phyloP scores from a whole-genome alignment of 1,139 yeast genomes.

The Magnusiomyces sp. region DNA sequence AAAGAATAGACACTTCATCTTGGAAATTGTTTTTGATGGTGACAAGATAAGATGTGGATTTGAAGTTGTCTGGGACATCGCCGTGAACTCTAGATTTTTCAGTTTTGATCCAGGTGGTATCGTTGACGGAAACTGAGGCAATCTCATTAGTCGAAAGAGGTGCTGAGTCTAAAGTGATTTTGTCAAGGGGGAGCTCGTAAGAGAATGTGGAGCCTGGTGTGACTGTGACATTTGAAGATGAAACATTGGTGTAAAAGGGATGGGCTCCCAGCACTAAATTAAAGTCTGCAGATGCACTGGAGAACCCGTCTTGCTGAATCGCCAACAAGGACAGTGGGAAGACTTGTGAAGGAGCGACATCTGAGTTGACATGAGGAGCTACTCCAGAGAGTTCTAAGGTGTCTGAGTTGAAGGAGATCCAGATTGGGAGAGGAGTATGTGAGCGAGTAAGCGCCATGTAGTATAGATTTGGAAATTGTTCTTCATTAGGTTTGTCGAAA shows the following conservation, averaged over 20 bases:
- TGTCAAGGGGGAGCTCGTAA: constrained; percentile 50
- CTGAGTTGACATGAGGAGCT: constrained; percentile 78
- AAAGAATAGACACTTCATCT: constrained; percentile 56
- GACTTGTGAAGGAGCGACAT: constrained; percentile 75
- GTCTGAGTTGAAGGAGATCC: constrained; percentile 60
- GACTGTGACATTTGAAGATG: constrained; percentile 46
- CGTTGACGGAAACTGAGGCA: constrained; percentile 41
- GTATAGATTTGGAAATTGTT: constrained; percentile 41
- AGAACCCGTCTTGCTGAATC: constrained; percentile 65
- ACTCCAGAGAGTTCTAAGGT: constrained; percentile 69
- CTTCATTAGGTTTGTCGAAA: constrained; percentile 43
- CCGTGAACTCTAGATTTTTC: constrained; percentile 38
- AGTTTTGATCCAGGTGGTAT: constrained; percentile 46
- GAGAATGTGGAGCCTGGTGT: constrained; percentile 50
- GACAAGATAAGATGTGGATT: constrained; percentile 36
- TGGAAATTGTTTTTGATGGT: constrained; percentile 54
- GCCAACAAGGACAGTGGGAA: constrained; percentile 73
- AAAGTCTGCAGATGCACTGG: constrained; percentile 66
- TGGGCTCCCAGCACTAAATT: constrained; percentile 81
- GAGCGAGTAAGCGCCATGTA: constrained; percentile 78
- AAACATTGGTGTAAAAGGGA: constrained; percentile 55
- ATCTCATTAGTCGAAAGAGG: constrained; percentile 45
- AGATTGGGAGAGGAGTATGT: constrained; percentile 82
- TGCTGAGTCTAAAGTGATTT: constrained; percentile 52
- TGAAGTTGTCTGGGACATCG: constrained; percentile 44